Evolutionary conservation across 176 grass and related monocot species (phyloP).

Genomic region (Leersia perrieri): DNA sequence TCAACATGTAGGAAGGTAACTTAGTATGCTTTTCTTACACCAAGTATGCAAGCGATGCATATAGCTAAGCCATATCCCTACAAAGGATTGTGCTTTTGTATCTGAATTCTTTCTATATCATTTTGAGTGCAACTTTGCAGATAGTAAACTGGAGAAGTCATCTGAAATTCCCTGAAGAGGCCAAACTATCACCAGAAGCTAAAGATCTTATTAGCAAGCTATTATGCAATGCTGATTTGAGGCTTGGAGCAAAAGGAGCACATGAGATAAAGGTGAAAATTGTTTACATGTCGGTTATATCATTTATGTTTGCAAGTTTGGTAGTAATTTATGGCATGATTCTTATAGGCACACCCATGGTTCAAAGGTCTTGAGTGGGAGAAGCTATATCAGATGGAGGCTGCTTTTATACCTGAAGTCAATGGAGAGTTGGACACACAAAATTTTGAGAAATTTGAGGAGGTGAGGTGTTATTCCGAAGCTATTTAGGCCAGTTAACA

Average conservation of each 20-base stretch:
- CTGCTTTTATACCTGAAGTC: conserved; percentile 83
- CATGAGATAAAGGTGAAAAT: conserved; percentile 76
- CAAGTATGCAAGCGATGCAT: conserved; percentile 2
- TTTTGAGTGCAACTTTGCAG: conserved; percentile 37
- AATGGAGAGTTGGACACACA: conserved; percentile 80
- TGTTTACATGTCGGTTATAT: neutral
- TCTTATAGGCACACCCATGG: conserved; percentile 74
- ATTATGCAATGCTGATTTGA: conserved; percentile 81
- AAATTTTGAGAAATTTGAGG: conserved; percentile 87
- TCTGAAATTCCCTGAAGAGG: conserved; percentile 93
- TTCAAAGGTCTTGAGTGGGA: conserved; percentile 69
- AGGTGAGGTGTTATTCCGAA: conserved; percentile 42
- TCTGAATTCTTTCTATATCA: conserved; percentile 11
- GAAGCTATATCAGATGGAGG: conserved; percentile 85
- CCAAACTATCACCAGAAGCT: conserved; percentile 70
- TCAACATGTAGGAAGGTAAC: conserved; percentile 88
- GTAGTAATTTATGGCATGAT: neutral
- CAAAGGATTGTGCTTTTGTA: neutral
- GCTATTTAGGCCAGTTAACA: neutral
- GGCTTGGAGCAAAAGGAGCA: conserved; percentile 85
- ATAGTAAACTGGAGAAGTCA: conserved; percentile 97
- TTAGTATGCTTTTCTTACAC: conserved; percentile 5
- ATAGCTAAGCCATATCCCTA: neutral
- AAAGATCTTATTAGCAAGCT: conserved; percentile 83
- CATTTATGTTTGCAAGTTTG: neutral